Conservation (phyloP, 106 monocot species). For the Phalaenopsis equestris region DNA sequence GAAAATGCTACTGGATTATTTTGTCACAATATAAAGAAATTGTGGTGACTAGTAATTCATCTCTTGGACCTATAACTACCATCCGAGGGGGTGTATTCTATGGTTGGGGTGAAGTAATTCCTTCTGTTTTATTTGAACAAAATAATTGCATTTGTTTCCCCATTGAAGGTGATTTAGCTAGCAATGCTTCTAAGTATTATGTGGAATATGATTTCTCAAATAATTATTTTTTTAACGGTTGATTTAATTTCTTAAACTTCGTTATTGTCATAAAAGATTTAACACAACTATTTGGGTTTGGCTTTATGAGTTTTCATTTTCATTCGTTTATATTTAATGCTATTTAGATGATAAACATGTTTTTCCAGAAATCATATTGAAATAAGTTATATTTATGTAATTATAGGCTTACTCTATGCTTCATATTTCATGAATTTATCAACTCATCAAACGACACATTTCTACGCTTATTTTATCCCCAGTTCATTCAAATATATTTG, state of each 20-base stretch:
- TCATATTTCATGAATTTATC: no score
- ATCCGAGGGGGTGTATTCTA: neutral
- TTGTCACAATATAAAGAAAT: neutral
- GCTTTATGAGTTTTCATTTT: no score
- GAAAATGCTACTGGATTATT: neutral
- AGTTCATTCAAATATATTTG: no score
- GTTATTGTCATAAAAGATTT: no score
- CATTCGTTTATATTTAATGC: no score
- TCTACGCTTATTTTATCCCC: no score
- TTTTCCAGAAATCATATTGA: no score
- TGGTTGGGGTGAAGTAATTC: neutral
- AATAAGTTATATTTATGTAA: no score
- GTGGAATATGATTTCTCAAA: neutral
- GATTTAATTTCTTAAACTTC: neutral
- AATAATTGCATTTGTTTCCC: neutral
- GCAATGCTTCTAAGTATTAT: neutral
- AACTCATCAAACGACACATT: no score
- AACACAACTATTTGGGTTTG: no score
- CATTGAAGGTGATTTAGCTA: neutral
- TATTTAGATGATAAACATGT: no score
- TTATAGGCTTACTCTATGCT: no score
- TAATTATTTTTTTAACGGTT: neutral
- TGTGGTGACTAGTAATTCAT: neutral
- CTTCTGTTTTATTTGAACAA: neutral
- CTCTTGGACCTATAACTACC: neutral